phyloP scores from a whole-genome alignment of 106 monocot genomes.

The Phalaenopsis equestris region DNA sequence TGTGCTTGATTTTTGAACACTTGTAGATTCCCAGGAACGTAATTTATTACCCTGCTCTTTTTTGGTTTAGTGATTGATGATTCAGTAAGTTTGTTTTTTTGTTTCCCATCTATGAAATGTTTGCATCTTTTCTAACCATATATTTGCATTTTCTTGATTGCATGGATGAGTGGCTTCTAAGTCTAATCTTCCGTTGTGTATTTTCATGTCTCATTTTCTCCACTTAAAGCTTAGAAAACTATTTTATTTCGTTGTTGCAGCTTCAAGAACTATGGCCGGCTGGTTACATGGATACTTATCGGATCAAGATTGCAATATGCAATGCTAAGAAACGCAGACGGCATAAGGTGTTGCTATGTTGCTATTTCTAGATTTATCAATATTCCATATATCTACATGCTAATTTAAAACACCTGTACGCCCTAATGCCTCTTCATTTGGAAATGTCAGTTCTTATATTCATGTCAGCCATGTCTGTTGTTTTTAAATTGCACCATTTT shows the following conservation, averaged over 20 bases:
- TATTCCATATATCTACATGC: not conserved
- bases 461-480: not conserved
- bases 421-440: not conserved
- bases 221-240: not conserved
- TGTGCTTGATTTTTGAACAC: not conserved
- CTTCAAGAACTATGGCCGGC: constrained; percentile 85
- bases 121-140: not conserved
- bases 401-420: not conserved
- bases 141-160: not conserved
- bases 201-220: not conserved
- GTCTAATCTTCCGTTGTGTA: not conserved
- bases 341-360: constrained; percentile 38
- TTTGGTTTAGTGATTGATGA: no score
- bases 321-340: constrained; percentile 79
- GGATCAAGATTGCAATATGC: constrained; percentile 76
- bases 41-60: no score
- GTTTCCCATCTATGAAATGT: not conserved
- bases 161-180: not conserved
- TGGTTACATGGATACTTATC: constrained; percentile 90
- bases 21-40: no score
- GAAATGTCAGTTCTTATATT: not conserved
- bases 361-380: not conserved
- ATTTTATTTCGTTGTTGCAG: constrained; percentile 24
- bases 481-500: not conserved
- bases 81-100: not conserved